A percentile compares a stretch with the other conserved stretches of the same genome.
phyloP scores from a whole-genome alignment of 78 protist species.

The Protostelium mycophagum region DNA sequence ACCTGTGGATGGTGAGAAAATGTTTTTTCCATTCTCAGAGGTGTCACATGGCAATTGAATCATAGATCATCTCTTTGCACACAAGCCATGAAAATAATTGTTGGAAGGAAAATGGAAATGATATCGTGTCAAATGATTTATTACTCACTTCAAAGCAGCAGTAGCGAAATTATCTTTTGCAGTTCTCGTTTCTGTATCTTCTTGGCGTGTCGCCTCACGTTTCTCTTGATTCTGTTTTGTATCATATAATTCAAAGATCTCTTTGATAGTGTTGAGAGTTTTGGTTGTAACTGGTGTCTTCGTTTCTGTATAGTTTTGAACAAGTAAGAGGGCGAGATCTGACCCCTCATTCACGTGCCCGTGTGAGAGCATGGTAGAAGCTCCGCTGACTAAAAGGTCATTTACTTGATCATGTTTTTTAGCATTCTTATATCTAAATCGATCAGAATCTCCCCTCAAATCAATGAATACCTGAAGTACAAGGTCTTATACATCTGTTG shows the following conservation, averaged over 20 bases:
- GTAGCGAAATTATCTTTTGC: neutral
- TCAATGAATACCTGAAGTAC: conserved; percentile 34
- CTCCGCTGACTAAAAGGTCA: conserved; percentile 20
- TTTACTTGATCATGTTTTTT: conserved; percentile 31
- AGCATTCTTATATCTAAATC: neutral
- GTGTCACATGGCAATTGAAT: too few relatives aligned
- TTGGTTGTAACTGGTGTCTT: conserved; percentile 1
- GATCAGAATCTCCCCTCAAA: neutral
- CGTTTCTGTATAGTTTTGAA: conserved; percentile 28
- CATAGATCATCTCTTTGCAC: too few relatives aligned
- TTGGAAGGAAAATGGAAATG: neutral
- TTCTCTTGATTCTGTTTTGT: neutral
- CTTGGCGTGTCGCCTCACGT: neutral
- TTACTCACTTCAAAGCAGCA: neutral
- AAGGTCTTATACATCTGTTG: conserved; percentile 45
- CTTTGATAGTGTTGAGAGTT: neutral
- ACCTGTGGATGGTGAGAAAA: too few relatives aligned
- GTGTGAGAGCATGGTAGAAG: conserved; percentile 22
- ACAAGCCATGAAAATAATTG: too few relatives aligned
- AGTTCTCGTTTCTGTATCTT: neutral
- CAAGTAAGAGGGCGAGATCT: conserved; percentile 16
- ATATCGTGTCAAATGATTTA: neutral
- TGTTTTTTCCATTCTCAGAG: too few relatives aligned
- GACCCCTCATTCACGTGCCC: conserved; percentile 49
- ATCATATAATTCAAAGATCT: neutral